A percentile compares a stretch with the other conserved stretches of the same genome.
Evolutionary conservation across 2,329 filamentous ascomycete species (phyloP).

Genomic region (Diaporthe citrichinensis): DNA sequence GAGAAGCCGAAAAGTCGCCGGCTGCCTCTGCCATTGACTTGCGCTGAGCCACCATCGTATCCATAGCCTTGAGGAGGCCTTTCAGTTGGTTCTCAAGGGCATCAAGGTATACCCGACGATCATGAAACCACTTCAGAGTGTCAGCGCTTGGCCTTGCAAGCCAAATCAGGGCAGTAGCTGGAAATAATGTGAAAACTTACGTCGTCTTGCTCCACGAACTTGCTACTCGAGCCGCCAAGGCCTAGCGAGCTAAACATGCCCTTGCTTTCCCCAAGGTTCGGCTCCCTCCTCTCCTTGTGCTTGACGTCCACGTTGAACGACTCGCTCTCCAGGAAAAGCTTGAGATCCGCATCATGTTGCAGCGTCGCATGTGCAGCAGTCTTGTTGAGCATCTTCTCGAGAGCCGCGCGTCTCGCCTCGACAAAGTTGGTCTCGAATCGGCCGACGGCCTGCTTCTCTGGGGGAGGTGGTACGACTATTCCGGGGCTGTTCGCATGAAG

Average conservation of each 20-base stretch:
- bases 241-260: slow-evolving; percentile 91
- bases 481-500: slow-evolving; percentile 95
- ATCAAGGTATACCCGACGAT: slow-evolving; percentile 94
- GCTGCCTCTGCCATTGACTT: slow-evolving; percentile 95
- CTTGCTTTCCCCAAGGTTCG: slow-evolving; percentile 89
- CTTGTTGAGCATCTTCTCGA: slow-evolving; percentile 99
- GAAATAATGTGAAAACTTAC: slow-evolving; percentile 62
- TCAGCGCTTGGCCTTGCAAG: background rate
- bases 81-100: slow-evolving; percentile 77
- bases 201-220: slow-evolving; percentile 98
- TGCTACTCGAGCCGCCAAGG: slow-evolving; percentile 80
- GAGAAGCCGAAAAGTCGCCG: slow-evolving; percentile 90
- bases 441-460: slow-evolving; percentile 97
- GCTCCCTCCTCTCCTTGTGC: slow-evolving; percentile 94
- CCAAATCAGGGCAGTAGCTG: background rate
- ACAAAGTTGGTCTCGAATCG: slow-evolving; percentile 98
- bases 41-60: slow-evolving; percentile 90
- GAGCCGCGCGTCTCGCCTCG: slow-evolving; percentile 87
- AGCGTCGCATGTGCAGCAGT: slow-evolving; percentile 89
- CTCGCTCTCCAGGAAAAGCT: slow-evolving; percentile 97
- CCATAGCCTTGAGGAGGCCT: slow-evolving; percentile 91
- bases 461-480: slow-evolving; percentile 93
- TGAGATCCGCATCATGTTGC: slow-evolving; percentile 93
- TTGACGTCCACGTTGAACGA: slow-evolving; percentile 97
- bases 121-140: slow-evolving; percentile 87